A percentile compares a stretch with the other conserved stretches of the same genome.
Evolutionary conservation across 164 flowering plant genomes (phyloP).

Genomic region (Stephania japonica): DNA sequence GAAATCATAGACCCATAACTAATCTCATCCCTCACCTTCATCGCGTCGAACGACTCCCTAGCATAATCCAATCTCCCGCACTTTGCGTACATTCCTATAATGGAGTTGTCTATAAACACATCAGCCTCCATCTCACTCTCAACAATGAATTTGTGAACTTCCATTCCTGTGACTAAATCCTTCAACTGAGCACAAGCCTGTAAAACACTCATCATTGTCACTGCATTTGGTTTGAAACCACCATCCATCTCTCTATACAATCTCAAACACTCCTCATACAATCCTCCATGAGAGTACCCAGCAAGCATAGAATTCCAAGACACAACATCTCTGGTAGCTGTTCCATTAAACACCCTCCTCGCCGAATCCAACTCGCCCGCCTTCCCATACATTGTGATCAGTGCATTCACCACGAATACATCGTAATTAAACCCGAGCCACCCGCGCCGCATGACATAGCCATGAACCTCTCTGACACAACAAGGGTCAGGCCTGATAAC

Average conservation of each 20-base stretch:
- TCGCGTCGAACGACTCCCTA: conserved; percentile 48
- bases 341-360: conserved; percentile 52
- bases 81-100: conserved; percentile 65
- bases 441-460: conserved; percentile 47
- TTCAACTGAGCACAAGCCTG: conserved; percentile 68
- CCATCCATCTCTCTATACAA: conserved; percentile 38
- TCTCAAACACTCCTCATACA: conserved; percentile 46
- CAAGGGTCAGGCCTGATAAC: conserved; percentile 16
- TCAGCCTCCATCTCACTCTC: conserved; percentile 47
- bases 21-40: conserved; percentile 61
- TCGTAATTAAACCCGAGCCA: conserved; percentile 50
- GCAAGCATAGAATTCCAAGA: conserved; percentile 86
- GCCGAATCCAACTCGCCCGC: conserved; percentile 42
- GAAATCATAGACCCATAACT: conserved; percentile 56
- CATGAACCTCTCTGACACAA: conserved; percentile 44
- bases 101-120: conserved; percentile 41
- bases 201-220: conserved; percentile 55
- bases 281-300: conserved; percentile 70
- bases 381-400: conserved; percentile 52
- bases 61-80: conserved; percentile 82
- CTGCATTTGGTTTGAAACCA: conserved; percentile 41
- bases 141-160: conserved; percentile 44
- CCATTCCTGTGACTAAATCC: conserved; percentile 62
- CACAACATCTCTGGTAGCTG: conserved; percentile 55
- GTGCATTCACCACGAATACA: conserved; percentile 52